phyloP scores from a whole-genome alignment of 2,329 filamentous ascomycete species.

The Diaporthe velutina region DNA sequence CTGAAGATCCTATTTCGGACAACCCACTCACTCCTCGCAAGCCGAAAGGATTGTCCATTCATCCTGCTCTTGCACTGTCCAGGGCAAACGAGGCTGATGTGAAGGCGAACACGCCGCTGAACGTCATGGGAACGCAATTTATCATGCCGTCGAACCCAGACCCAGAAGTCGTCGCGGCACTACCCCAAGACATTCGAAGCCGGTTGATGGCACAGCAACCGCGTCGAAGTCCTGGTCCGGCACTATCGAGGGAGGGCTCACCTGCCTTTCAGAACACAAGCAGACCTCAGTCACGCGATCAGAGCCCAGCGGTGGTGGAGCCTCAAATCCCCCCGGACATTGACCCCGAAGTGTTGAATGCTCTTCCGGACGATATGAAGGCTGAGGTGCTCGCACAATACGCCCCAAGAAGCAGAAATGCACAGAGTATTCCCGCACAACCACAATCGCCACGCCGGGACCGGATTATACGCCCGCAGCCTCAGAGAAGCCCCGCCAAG shows the following conservation, averaged over 20 bases:
- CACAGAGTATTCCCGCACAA: conserved; percentile 50
- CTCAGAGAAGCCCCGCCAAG: conserved; percentile 75
- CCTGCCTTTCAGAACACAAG: conserved; percentile 37
- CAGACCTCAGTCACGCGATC: conserved; percentile 53
- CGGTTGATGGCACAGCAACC: conserved; percentile 75
- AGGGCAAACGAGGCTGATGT: conserved; percentile 63
- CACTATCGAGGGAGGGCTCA: conserved; percentile 46
- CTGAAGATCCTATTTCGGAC: conserved; percentile 67
- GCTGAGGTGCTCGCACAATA: conserved; percentile 86
- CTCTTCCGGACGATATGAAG: conserved; percentile 87
- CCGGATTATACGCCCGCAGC: conserved; percentile 63
- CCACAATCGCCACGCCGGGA: conserved; percentile 70
- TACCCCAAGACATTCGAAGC: conserved; percentile 85
- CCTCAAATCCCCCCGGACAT: conserved; percentile 77
- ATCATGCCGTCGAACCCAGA: conserved; percentile 89
- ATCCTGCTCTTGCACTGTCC: conserved; percentile 66
- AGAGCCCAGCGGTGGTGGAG: conserved; percentile 49
- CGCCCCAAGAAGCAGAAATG: conserved; percentile 48
- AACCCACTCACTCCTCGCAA: conserved; percentile 67
- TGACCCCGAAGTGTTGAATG: conserved; percentile 86
- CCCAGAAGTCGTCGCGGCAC: conserved; percentile 82
- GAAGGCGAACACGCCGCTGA: conserved; percentile 76
- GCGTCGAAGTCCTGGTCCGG: conserved; percentile 40
- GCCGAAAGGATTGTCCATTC: conserved; percentile 56
- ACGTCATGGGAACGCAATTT: conserved; percentile 90